Evolutionary conservation across 2,329 filamentous ascomycete genomes (phyloP), one percentile per base, ranked within the genome.

Genomic region (Tolypocladium album): DNA sequence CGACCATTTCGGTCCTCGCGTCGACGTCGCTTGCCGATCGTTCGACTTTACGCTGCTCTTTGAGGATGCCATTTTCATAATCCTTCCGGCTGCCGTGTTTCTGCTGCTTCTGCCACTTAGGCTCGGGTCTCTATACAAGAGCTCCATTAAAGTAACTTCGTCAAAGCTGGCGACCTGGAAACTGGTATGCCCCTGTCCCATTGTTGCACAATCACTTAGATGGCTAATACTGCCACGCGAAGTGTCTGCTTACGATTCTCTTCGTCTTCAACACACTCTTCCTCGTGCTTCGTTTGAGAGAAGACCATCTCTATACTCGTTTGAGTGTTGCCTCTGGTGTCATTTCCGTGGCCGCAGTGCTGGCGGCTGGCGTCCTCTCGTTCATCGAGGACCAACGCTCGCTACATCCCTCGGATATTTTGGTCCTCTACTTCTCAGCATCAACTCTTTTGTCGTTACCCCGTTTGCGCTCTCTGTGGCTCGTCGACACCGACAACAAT

Each of bases 21-120:
- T 58, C 17, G 38, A 58, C 27, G 31, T 47, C 4, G 40, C 42
- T 31, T 58, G 56, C 27, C 56, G 56, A 42, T 20, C 42, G 3
- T 50, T 58, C 56, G 56, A 58, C 56, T 58, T 58, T 15, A 50
- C 56, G 24, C n/a, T 58, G 42, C 56, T 58, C 17, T 58, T 58
- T 7, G 39, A 58, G 34, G 56, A 58, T 17, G 56, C 40, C 56
- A 24, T 58, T 42, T 58, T 58, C 42, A 31, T 39, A 13, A 31
- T 31, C 6, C 56, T 58, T 17, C 56, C 56, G 17, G 56, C 56
- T 47, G 56, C 31, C 31, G 27, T 50, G 17, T 50, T 58, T 34
- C 56, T 58, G 15, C 24, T 58, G 38, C 27, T 58, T 22, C 27
- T 58, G 31, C 56, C 42, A 7, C 36, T 31, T 42, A 31, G 56